Percentiles rank a stretch among this genome's conserved stretches.
Conservation (phyloP, 371 early-diverging fungal species). For the Sporodiniella umbellata region DNA sequence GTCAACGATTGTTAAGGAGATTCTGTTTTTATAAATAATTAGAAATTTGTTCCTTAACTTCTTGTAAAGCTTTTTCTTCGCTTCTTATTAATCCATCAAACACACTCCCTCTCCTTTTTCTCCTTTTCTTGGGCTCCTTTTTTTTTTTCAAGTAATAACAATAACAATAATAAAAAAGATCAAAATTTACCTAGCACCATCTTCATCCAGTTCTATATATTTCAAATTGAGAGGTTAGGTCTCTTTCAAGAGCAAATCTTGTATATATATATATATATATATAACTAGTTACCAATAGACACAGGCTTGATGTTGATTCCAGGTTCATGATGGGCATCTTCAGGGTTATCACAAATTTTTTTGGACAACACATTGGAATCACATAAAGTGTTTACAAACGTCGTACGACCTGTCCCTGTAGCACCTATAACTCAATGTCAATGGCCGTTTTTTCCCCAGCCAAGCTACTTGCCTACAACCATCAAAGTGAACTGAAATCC, state of each 20-base stretch:
- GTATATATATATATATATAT: too few species aligned
- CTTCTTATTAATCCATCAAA: conserved; percentile 4
- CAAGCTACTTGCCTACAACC: conserved; percentile 80
- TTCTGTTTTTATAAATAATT: conserved; percentile 5
- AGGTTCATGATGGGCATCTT: conserved; percentile 88
- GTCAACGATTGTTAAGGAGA: conserved; percentile 72
- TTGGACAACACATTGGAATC: conserved; percentile 67
- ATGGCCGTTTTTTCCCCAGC: neutral
- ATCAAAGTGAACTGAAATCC: conserved; percentile 95
- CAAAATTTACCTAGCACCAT: conserved; percentile 82
- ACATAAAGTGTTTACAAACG: conserved; percentile 98
- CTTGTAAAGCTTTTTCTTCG: too few species aligned
- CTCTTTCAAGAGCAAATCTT: too few species aligned
- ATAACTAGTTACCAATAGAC: conserved; percentile 50
- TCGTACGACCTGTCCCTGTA: conserved; percentile 96
- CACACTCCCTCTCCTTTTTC: conserved; percentile 4
- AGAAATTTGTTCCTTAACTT: conserved; percentile 2
- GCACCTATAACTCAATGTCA: conserved; percentile 74
- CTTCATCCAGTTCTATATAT: conserved; percentile 87
- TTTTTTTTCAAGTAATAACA: conserved; percentile 18
- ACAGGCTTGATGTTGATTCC: conserved; percentile 87
- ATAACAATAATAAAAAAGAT: too few species aligned
- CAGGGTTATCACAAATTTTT: conserved; percentile 73
- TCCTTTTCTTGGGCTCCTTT: neutral
- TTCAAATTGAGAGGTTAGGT: too few species aligned